Evolutionary conservation across 148 eudicot genomes (phyloP), one percentile per base, ranked within the genome.

Genomic region (Vaccinium myrtillus): DNA sequence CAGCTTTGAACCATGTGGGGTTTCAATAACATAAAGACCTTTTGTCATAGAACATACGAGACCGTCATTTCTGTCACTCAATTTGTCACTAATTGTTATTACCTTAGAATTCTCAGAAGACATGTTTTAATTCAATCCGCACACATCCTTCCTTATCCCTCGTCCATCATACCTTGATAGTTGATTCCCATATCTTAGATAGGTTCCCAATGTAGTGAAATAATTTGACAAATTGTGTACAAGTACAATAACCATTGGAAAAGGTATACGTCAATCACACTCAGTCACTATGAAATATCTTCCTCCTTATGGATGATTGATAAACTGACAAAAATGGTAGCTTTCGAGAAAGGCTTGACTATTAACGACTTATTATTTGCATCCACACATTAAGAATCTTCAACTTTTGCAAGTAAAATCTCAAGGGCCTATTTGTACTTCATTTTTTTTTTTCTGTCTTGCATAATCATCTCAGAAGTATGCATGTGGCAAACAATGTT

Each of bases 381-480:
- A 48, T 48, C 81, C 59, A 59, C 58, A 77, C 59, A 51, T 46
- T 36, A 49, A 61, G 56, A 14, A 77, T 76, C 59, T 77, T 76
- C 19, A 46, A 77, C 30, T 59, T 82, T 83, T 43, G 58, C 5
- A 23, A 13, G 2, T 77, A 76, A 56, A 63, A 56, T 75, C 32
- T 77, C 43, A 61, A 75, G 43, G 54, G 18, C 54, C 81, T 4
- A 77, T 46, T 70, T 1, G 51, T 12, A 13, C 49, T 75, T 19
- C 14, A 43, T 23, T 55, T 54, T 83, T 25, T 61, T 36, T 83
- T 25, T 48, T 21, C 27, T 11, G 48, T 83, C 81, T 32, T 58
- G 50, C 48, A 18, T 70, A 83, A 77, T 58, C 75, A 59, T 76
- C 75, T 77, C 13, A 21, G 73, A 58, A 19, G 18, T 46, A 59